These are phyloP conservation scores for Vachellia pachyceras DNA, from an alignment of 306 rosid species.

Conservation along the genomic window DNA sequence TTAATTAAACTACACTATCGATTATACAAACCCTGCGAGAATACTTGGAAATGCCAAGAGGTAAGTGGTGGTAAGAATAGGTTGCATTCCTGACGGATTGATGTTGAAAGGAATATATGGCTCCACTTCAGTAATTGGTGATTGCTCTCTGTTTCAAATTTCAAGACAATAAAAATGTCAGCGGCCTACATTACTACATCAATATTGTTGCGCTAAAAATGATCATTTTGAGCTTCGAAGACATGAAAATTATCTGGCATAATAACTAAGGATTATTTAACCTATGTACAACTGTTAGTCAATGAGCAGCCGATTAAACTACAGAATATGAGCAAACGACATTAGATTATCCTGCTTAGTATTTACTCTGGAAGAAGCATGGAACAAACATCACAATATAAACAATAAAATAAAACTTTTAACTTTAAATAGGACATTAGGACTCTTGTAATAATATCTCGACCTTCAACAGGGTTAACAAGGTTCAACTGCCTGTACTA, in stretches of 20 bases:
- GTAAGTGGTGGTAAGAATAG: conserved; percentile 93
- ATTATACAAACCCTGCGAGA: conserved; percentile 69
- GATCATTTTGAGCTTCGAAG: conserved; percentile 33
- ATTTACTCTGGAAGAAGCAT: conserved; percentile 13
- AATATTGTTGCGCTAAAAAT: conserved; percentile 30
- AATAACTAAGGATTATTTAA: conserved; percentile 18
- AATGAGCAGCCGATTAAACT: conserved; percentile 29
- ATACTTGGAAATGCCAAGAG: conserved; percentile 93
- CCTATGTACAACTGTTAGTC: conserved; percentile 20
- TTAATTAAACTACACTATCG: not conserved
- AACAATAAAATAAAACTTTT: conserved; percentile 15
- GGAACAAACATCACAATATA: conserved; percentile 19
- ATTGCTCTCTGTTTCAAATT: conserved; percentile 79
- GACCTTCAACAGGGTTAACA: conserved; percentile 21
- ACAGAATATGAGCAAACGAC: not conserved
- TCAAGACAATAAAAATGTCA: conserved; percentile 45
- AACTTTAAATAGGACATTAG: conserved; percentile 28
- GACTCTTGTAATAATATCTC: conserved; percentile 3
- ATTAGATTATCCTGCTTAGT: conserved; percentile 13
- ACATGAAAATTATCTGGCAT: conserved; percentile 34
- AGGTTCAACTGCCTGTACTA: conserved; percentile 21
- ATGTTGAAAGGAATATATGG: conserved; percentile 97
- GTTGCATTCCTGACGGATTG: conserved; percentile 98
- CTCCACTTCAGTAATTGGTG: conserved; percentile 95
- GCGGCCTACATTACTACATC: conserved; percentile 36